A percentile compares a stretch with the other conserved stretches of the same genome.
phyloP scores from a whole-genome alignment of 345 rosid genomes.

The Turritis glabra region DNA sequence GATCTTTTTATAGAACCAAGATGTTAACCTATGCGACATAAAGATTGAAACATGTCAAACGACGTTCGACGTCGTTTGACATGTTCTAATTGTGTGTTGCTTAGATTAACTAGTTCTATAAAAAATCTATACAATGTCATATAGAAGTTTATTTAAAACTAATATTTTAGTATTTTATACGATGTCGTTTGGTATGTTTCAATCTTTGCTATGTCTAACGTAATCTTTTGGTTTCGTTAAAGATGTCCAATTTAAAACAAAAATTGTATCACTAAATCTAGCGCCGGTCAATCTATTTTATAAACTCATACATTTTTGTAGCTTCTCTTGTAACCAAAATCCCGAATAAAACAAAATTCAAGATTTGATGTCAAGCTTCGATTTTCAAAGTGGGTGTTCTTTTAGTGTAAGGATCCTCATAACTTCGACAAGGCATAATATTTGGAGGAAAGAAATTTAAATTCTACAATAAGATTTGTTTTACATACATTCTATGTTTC shows the following conservation, averaged over 20 bases:
- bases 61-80: not conserved
- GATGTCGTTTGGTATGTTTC: not conserved
- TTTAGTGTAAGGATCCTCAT: not conserved
- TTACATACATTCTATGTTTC: not conserved
- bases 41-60: not conserved
- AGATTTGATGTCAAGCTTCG: too few species aligned
- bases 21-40: not conserved
- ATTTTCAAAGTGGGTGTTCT: not conserved
- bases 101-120: not conserved
- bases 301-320: not conserved
- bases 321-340: not conserved
- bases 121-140: not conserved
- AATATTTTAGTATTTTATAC: too few species aligned
- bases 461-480: not conserved
- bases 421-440: not conserved
- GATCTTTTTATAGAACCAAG: not conserved
- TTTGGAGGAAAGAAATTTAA: not conserved
- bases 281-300: not conserved
- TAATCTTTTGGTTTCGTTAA: too few species aligned
- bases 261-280: not conserved
- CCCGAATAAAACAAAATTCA: not conserved
- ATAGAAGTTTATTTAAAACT: too few species aligned
- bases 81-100: not conserved
- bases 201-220: too few species aligned
- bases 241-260: too few species aligned